These are phyloP conservation scores for Xylaria digitata DNA, from an alignment of 2,329 filamentous ascomycete species.

Conservation along the genomic window DNA sequence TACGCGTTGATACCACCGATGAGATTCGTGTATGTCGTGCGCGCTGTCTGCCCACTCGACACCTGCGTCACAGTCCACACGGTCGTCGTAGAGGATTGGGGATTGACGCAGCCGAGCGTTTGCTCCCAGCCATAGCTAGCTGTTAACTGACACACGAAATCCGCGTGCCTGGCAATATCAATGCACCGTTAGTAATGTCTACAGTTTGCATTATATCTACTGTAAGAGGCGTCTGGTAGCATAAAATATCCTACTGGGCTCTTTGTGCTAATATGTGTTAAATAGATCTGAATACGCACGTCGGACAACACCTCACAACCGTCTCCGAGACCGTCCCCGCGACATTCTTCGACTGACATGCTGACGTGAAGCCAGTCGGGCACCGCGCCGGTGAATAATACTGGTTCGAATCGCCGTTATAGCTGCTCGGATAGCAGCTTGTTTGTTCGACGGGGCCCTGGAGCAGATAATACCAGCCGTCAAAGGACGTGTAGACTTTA, in stretches of 20 bases:
- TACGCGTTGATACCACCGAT: slow-evolving; percentile 40
- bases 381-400: slow-evolving; percentile 41
- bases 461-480: slow-evolving; percentile 31
- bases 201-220: background rate
- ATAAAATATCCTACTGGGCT: background rate
- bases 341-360: slow-evolving; percentile 28
- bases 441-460: slow-evolving; percentile 34
- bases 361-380: slow-evolving; percentile 40
- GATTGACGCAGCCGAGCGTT: slow-evolving; percentile 35
- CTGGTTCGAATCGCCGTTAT: slow-evolving; percentile 26
- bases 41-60: slow-evolving; percentile 13
- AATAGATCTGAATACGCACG: slow-evolving; percentile 29
- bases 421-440: slow-evolving; percentile 40
- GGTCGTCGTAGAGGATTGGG: background rate
- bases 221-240: background rate
- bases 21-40: slow-evolving; percentile 6
- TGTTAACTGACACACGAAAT: slow-evolving; percentile 28
- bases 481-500: slow-evolving; percentile 19
- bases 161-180: slow-evolving; percentile 25
- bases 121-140: slow-evolving; percentile 30
- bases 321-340: slow-evolving; percentile 32
- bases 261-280: no score
- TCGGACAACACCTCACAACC: slow-evolving; percentile 39
- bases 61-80: slow-evolving; percentile 32
- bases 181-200: slow-evolving; percentile 1